Base-by-base conservation (phyloP, 202 grass and related monocot genomes). In the Cymbopogon flexuosus region DNA sequence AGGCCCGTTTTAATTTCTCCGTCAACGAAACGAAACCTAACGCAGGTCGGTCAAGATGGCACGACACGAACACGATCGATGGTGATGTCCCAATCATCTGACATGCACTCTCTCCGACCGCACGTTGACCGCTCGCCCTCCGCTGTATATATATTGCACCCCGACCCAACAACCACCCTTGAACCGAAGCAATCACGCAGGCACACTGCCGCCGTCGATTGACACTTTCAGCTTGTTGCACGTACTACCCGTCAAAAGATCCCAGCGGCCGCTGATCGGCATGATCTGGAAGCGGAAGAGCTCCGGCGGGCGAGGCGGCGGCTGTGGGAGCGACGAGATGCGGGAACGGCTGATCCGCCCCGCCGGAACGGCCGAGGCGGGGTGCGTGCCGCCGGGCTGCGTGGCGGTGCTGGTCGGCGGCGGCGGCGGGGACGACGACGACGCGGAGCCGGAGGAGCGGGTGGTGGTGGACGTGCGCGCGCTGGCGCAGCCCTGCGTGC, bases 391-490 rank as follows among this genome's bases (percentile, higher is more conserved):
- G 52, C 81, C 49, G 35, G 85, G 88, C 16, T 85, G 81, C 78
- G 77, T 93, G 56, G 70, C 85, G 34, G 75, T 90, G 68, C 70
- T 90, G n/a, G 85, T 88, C n/a, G 88, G 91, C 5, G 70, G 5
- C 0, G 76, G 21, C n/a, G 88, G 91, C 5, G 70, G 5, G 0
- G 76, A 21, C 5, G 66, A 33, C 3, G 36, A 39, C 36, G 36
- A 39, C 35, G 35, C 35, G 35, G 78, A 59, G 29, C 60, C 42
- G 21, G 49, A 88, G 21, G 49, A 90, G 52, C 30, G 86, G 24
- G 82, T 92, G 24, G 87, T 84, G 63, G 86, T 89, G 75, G 75
- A 73, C 5, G 47, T 89, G 59, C 74, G 64, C 27, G 63, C 82
- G 42, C 68, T 92, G 60, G 67, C 30, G 54, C 75, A 68, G 42